Conservation (phyloP, 2,329 filamentous ascomycete species). For the Talaromyces verruculosus region DNA sequence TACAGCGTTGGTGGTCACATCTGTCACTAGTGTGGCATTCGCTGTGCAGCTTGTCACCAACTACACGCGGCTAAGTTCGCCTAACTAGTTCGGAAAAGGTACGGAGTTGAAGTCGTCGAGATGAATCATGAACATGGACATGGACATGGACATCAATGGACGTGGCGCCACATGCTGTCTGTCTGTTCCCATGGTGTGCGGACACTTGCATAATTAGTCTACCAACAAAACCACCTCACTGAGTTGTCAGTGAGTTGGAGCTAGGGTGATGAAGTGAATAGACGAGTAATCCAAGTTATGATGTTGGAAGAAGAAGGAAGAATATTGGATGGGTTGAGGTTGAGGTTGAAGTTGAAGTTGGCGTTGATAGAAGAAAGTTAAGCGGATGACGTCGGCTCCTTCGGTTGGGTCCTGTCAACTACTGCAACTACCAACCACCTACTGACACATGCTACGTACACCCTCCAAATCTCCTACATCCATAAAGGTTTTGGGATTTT, state of each 20-base stretch:
- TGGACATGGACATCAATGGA: background rate
- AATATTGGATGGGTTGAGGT: background rate
- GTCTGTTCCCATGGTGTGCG: background rate
- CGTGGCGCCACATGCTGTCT: background rate
- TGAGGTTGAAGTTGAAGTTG: background rate
- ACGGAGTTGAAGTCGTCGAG: background rate
- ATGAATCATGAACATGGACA: background rate
- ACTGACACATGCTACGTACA: background rate
- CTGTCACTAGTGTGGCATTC: no score
- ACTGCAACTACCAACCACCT: background rate
- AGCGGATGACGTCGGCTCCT: constrained; percentile 2
- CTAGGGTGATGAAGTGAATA: no score
- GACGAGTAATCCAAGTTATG: background rate
- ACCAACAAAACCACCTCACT: background rate
- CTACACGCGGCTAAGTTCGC: background rate
- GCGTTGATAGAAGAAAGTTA: background rate
- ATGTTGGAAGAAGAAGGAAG: background rate
- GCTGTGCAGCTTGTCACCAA: background rate
- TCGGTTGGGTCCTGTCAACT: background rate
- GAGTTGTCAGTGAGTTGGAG: background rate
- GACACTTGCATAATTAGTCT: background rate
- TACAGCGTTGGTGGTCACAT: background rate
- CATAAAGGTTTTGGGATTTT: background rate
- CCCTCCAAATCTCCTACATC: background rate
- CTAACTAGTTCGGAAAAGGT: background rate